Percentiles rank a stretch among this genome's conserved stretches.
phyloP scores from a whole-genome alignment of 208 protist species.

The Endotrypanum monterogeii region DNA sequence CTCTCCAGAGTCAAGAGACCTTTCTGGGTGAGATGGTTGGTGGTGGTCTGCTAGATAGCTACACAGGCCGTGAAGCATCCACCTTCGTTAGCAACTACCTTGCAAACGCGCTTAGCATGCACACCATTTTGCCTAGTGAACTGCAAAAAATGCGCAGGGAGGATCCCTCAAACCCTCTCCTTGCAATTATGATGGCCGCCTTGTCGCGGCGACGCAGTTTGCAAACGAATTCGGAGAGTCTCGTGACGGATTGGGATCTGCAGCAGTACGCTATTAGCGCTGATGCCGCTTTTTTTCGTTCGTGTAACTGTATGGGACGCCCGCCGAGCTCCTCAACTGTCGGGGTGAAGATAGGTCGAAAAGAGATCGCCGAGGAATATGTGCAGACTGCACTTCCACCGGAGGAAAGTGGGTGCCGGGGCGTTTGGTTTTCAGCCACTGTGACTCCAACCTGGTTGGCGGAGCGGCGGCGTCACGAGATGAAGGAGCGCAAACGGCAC shows the following conservation, averaged over 20 bases:
- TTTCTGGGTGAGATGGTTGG: conserved; percentile 66
- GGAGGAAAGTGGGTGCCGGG: conserved; percentile 59
- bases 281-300: conserved; percentile 63
- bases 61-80: conserved; percentile 51
- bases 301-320: conserved; percentile 24
- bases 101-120: conserved; percentile 54
- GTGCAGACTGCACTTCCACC: background rate
- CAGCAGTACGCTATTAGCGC: conserved; percentile 82
- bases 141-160: conserved; percentile 50
- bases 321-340: no score
- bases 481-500: conserved; percentile 16
- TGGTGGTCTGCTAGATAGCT: conserved; percentile 75
- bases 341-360: background rate
- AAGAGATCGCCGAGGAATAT: no score
- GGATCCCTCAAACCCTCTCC: conserved; percentile 52
- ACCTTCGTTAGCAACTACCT: conserved; percentile 60
- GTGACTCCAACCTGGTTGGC: conserved; percentile 50
- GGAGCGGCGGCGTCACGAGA: conserved; percentile 20
- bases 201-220: conserved; percentile 29
- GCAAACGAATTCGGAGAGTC: conserved; percentile 13
- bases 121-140: conserved; percentile 53
- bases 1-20: background rate
- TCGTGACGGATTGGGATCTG: conserved; percentile 77
- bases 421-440: conserved; percentile 76
- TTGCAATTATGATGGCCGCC: conserved; percentile 55